Percentiles rank a stretch among this genome's conserved stretches.
These are phyloP conservation scores for Harringtonia aguacate DNA, from an alignment of 2,329 filamentous ascomycete species.

Conservation along the genomic window DNA sequence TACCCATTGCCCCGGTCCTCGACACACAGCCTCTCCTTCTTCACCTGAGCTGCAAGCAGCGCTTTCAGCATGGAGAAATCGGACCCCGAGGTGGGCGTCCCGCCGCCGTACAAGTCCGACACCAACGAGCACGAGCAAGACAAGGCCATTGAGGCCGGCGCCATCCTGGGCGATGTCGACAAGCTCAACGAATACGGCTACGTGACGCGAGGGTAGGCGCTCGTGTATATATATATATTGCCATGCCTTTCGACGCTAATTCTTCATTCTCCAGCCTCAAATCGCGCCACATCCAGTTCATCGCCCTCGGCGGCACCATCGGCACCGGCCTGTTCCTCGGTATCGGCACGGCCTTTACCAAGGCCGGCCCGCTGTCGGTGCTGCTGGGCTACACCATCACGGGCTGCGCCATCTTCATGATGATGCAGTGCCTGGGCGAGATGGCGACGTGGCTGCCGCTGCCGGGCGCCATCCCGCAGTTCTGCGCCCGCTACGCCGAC, in stretches of 20 bases:
- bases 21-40: no score
- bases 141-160: constrained; percentile 3
- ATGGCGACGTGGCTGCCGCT: constrained; percentile 53
- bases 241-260: neutral
- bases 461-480: constrained; percentile 39
- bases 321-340: constrained; percentile 38
- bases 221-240: neutral
- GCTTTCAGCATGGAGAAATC: constrained; percentile 7
- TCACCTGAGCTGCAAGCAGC: neutral
- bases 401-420: constrained; percentile 31
- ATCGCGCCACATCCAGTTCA: constrained; percentile 35
- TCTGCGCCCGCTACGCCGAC: constrained; percentile 36
- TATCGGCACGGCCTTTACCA: constrained; percentile 29
- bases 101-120: constrained; percentile 6
- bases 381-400: constrained; percentile 31
- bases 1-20: no score
- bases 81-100: constrained; percentile 8
- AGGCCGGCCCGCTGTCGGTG: constrained; percentile 30
- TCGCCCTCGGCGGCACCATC: constrained; percentile 36
- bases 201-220: constrained; percentile 9
- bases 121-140: constrained; percentile 4
- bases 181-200: constrained; percentile 11
- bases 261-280: constrained; percentile 18
- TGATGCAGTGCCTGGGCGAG: constrained; percentile 35
- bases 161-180: constrained; percentile 6